phyloP scores from a whole-genome alignment of 2,329 filamentous ascomycete species.

The Ascochyta viciae-villosae region DNA sequence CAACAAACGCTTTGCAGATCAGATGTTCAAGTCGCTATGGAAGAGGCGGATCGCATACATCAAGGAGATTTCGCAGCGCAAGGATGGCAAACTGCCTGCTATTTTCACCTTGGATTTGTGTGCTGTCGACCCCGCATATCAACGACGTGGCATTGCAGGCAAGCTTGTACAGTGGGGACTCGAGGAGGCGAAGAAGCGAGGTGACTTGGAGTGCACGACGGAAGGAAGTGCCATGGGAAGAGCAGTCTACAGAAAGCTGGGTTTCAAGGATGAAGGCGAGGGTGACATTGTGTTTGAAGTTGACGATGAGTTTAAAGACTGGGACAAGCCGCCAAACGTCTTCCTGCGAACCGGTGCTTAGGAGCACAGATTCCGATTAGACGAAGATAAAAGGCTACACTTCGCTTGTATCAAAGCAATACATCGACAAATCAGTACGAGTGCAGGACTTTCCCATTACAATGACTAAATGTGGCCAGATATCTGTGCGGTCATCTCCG shows the following conservation, averaged over 20 bases:
- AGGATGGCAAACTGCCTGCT: constrained; percentile 48
- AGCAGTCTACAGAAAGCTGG: constrained; percentile 40
- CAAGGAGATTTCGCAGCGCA: constrained; percentile 47
- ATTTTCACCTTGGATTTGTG: constrained; percentile 56
- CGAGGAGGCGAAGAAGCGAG: constrained; percentile 44
- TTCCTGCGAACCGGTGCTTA: constrained; percentile 43
- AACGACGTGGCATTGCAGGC: constrained; percentile 52
- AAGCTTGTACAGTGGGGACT: constrained; percentile 46
- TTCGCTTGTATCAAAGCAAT: neutral
- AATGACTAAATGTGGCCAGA: constrained; percentile 13
- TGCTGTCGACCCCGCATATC: constrained; percentile 61
- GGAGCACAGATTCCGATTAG: no score
- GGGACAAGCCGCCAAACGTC: constrained; percentile 44
- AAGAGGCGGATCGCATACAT: constrained; percentile 47
- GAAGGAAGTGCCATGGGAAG: constrained; percentile 48
- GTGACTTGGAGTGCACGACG: constrained; percentile 45
- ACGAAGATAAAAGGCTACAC: no score
- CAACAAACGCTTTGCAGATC: constrained; percentile 57
- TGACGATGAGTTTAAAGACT: constrained; percentile 42
- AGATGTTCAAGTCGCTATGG: constrained; percentile 56
- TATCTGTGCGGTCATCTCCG: constrained; percentile 26
- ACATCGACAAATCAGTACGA: neutral
- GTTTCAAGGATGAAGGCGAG: constrained; percentile 42
- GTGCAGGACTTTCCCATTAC: neutral
- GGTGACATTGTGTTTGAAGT: constrained; percentile 42